Evolutionary conservation across 2,329 filamentous ascomycete species (phyloP), one percentile per base, ranked within the genome.

Genomic region (Pseudocercospora musae): DNA sequence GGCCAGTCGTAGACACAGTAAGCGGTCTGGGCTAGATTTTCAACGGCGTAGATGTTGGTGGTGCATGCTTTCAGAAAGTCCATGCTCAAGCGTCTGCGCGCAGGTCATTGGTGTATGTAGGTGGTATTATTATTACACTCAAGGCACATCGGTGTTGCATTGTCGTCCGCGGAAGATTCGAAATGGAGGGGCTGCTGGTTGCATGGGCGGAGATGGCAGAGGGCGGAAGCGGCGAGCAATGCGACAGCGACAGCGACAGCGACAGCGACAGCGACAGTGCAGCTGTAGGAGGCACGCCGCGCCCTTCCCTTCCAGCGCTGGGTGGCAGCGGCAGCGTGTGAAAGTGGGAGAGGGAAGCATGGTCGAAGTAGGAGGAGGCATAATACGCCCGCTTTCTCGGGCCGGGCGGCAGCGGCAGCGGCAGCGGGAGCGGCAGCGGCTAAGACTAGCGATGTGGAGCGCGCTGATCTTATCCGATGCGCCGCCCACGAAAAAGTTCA

Each of bases 41-140:
- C 64, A 25, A 74, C 61, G 18, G 65, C 60, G 52, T 74, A 67
- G 50, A 73, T 69, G 54, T 76, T 75, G 23, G 74, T 75, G 27
- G 63, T 69, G 68, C 73, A 76, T 46, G 64, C 60, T 61, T 71
- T 74, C 57, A 75, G 62, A 62, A 74, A 72, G 62, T 76, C 74
- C 72, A 76, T 76, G 62, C 64, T 64, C 49, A 8, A 18, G 37
- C 37, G 37, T 40, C 37, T n/a, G 37, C 37, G 37, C 37, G n/a
- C 37, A 40, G 58, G 40, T 64, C 58, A 54, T 52, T 29, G 50
- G 53, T 57, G 50, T 25, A 52, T 21, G 23, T 10, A 40, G 37
- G 31, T 21, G 27, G 23, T 20, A 15, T 48, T 13, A 40, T 64
- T 61, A 23, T 27, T n/a, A n/a, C n/a, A n/a, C n/a, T n/a, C 31